Evolutionary conservation across 495 filamentous ascomycete species (phyloP), one percentile per base, ranked within the genome.

Genomic region (Letharia lupina): DNA sequence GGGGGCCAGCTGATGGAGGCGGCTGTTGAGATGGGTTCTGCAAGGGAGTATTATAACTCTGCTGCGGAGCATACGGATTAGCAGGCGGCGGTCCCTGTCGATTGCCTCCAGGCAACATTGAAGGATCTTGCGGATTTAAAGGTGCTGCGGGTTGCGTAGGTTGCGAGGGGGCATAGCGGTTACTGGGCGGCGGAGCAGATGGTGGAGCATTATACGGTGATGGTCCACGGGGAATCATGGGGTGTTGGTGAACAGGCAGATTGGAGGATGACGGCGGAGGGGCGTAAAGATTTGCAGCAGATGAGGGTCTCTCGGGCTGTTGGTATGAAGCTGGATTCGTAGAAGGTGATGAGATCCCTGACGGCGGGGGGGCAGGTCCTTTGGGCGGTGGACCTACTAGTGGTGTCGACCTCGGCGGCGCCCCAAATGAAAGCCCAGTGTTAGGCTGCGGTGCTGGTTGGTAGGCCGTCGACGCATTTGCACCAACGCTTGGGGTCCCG

Each of bases 121-220:
- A 72, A 39, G 70, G 73, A 63, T 81, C 78, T 35, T 71, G 62
- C 60, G 79, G 81, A 45, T 77, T 60, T 60, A 74, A 72, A 39
- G 81, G 75, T 74, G 72, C 75, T 67, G 76, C 67, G 62, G 80
- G 73, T 67, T 84, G 83, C 40, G 86, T 71, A 42, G 84, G 78
- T 59, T 92, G 91, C 67, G 86, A 87, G 18, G 94, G 94, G 18
- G 94, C 88, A 77, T 97, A 97, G 68, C 93, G 83, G 76, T 88
- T 94, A 18, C 86, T 85, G 39, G 89, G 85, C 13, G 92, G 86
- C 6, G 87, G 79, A n/a, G 82, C 83, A 61, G 85, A 76, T 10
- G 91, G 91, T 62, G 91, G 91, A 57, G 88, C 84, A 71, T 95
- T 93, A 76, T 97, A 97, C 50, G 92, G 92, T 23, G 93, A 96